Evolutionary conservation across 1,284 basidiomycete genomes (phyloP).

Genomic region (Erythrobasidium hasegawianum): DNA sequence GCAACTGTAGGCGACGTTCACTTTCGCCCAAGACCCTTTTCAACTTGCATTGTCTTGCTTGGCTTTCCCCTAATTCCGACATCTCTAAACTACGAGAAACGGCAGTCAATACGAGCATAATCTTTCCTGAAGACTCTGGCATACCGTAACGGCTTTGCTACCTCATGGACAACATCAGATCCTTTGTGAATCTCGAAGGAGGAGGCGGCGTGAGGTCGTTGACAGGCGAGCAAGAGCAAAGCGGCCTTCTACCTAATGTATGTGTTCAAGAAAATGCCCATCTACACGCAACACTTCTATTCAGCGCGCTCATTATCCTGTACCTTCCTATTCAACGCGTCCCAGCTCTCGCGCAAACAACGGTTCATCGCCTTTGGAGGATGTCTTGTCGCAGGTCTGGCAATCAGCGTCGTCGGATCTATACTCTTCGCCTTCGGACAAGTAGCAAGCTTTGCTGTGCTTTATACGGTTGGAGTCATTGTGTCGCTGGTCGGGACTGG

Average conservation of each 20-base stretch:
- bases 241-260: conserved; percentile 27
- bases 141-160: too few species aligned
- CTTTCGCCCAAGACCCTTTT: too few species aligned
- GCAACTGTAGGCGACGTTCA: too few species aligned
- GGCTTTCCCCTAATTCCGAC: too few species aligned
- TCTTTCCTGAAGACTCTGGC: too few species aligned
- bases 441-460: conserved; percentile 33
- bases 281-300: background rate
- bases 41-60: too few species aligned
- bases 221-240: conserved; percentile 24
- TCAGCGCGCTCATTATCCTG: background rate
- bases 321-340: background rate
- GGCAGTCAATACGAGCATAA: too few species aligned
- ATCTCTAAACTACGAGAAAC: too few species aligned
- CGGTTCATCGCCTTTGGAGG: conserved; percentile 28
- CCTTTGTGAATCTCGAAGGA: conserved; percentile 25
- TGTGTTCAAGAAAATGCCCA: background rate
- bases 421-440: conserved; percentile 34
- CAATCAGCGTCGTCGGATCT: conserved; percentile 21
- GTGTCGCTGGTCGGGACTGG: conserved; percentile 31
- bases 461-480: conserved; percentile 28
- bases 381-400: conserved; percentile 22
- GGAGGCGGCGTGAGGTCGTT: background rate
- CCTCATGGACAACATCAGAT: conserved; percentile 18
- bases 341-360: conserved; percentile 27